Conservation (phyloP, 2,329 filamentous ascomycete genomes). For the Fusarium falciforme region DNA sequence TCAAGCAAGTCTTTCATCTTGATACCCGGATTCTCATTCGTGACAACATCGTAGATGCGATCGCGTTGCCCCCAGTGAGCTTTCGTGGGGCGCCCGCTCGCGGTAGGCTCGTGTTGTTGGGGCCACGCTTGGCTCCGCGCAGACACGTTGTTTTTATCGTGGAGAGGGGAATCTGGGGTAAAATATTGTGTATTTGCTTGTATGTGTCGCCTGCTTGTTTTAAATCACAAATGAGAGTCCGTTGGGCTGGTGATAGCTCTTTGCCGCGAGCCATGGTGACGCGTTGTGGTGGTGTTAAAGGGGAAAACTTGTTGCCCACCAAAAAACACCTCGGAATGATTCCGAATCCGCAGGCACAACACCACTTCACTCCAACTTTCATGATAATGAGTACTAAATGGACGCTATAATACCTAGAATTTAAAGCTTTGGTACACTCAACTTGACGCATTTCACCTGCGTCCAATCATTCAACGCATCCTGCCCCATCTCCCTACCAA, state of each 20-base stretch:
- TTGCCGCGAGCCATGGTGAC: background rate
- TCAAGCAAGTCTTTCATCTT: background rate
- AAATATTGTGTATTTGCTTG: background rate
- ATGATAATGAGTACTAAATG: background rate
- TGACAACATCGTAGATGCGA: background rate
- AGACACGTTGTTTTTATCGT: background rate
- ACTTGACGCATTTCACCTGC: slow-evolving; percentile 45
- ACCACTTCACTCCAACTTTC: background rate
- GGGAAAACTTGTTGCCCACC: background rate
- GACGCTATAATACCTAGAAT: background rate
- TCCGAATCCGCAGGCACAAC: background rate
- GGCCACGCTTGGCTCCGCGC: background rate
- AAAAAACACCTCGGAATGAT: background rate
- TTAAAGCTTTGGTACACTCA: slow-evolving; percentile 31
- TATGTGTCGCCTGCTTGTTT: background rate
- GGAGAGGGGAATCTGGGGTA: background rate
- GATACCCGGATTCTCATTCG: background rate
- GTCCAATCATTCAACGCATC: slow-evolving; percentile 48
- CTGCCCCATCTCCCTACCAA: slow-evolving; percentile 47
- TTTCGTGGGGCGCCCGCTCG: background rate
- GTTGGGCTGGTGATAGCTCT: background rate
- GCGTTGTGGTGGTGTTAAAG: background rate
- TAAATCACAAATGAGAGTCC: background rate
- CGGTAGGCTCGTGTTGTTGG: background rate
- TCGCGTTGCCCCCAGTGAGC: background rate